These are phyloP conservation scores for Amanita thiersii DNA, from an alignment of 768 basidiomycete species.

Conservation along the genomic window DNA sequence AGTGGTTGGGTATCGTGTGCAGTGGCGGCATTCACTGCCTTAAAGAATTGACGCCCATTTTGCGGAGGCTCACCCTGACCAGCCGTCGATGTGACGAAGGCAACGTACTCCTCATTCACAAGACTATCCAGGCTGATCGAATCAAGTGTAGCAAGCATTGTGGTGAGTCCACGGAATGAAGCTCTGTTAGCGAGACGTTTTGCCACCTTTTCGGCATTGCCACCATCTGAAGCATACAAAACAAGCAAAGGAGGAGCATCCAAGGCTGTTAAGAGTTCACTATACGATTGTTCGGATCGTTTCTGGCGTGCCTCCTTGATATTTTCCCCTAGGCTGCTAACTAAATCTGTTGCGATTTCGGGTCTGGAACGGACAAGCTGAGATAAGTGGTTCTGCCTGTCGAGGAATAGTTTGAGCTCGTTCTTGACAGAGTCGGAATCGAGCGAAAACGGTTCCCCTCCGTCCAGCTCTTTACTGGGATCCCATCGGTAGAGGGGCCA, in stretches of 20 bases:
- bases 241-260: conserved; percentile 86
- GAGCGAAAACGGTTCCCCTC: conserved; percentile 82
- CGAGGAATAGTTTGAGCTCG: conserved; percentile 88
- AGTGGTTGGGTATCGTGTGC: conserved; percentile 52
- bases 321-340: conserved; percentile 76
- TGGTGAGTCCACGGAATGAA: conserved; percentile 75
- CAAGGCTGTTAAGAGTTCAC: conserved; percentile 72
- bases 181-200: conserved; percentile 81
- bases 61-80: conserved; percentile 98
- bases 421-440: conserved; percentile 94
- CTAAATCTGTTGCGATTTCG: conserved; percentile 72
- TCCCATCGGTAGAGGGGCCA: conserved; percentile 99
- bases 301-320: conserved; percentile 77
- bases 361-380: conserved; percentile 83
- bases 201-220: conserved; percentile 92
- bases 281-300: conserved; percentile 78
- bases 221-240: conserved; percentile 93
- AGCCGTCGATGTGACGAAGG: conserved; percentile 85
- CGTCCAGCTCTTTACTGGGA: conserved; percentile 68
- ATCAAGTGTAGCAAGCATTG: conserved; percentile 72
- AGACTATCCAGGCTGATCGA: conserved; percentile 71
- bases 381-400: conserved; percentile 93
- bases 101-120: conserved; percentile 67
- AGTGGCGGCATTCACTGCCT: conserved; percentile 65
- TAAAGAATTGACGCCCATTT: conserved; percentile 88